Percentiles rank a stretch among this genome's conserved stretches.
phyloP scores from a whole-genome alignment of 768 basidiomycete genomes.

The Neoboletus brunneissimus region DNA sequence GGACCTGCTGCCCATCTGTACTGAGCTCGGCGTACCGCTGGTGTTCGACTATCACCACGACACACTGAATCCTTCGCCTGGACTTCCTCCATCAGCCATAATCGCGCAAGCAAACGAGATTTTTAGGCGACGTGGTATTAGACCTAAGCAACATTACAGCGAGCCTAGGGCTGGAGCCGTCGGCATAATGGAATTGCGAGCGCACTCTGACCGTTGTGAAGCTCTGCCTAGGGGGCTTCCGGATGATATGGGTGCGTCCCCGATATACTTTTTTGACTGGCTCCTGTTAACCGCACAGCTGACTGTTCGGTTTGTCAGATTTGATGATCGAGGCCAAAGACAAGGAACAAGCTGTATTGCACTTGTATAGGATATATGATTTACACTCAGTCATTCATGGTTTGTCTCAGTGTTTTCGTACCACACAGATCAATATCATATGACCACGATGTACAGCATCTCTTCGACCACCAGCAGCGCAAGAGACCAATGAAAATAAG shows the following conservation, averaged over 20 bases:
- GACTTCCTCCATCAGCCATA: conserved; percentile 56
- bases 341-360: conserved; percentile 91
- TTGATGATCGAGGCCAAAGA: conserved; percentile 94
- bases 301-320: conserved; percentile 41
- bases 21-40: conserved; percentile 75
- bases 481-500: conserved; percentile 41
- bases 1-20: conserved; percentile 83
- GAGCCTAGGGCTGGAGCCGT: conserved; percentile 85
- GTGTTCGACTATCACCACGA: conserved; percentile 86
- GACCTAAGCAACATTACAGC: conserved; percentile 89
- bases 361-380: conserved; percentile 75
- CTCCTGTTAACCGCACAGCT: not conserved
- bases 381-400: conserved; percentile 63
- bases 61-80: conserved; percentile 57
- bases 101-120: conserved; percentile 74
- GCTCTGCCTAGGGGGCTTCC: conserved; percentile 61
- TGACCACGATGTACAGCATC: conserved; percentile 18
- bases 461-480: conserved; percentile 42
- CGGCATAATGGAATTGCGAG: conserved; percentile 80
- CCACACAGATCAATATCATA: not conserved
- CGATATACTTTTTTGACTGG: not conserved
- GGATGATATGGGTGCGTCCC: conserved; percentile 57
- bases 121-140: conserved; percentile 74
- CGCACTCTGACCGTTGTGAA: conserved; percentile 82
- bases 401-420: conserved; percentile 22